phyloP scores from a whole-genome alignment of 805 yeast species.

The Sugiyamaella marilandica region DNA sequence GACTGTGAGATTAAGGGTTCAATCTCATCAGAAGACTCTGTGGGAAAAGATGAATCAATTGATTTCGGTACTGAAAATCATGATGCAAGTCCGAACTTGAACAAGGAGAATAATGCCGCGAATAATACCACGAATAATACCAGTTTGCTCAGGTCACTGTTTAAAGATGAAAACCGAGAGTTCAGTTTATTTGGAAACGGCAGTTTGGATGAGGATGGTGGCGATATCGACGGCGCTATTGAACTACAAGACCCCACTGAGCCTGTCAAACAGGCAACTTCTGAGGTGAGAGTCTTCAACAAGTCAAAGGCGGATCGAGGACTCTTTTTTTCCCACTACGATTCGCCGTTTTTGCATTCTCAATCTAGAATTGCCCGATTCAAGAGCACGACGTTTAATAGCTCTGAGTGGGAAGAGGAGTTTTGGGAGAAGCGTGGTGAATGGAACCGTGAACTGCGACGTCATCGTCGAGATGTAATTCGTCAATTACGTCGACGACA shows the following conservation, averaged over 20 bases:
- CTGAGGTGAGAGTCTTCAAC: not conserved
- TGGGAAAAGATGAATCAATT: no score
- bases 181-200: slow-evolving; percentile 22
- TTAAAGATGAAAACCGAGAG: slow-evolving; percentile 11
- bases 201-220: slow-evolving; percentile 13
- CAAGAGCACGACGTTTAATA: slow-evolving; percentile 24
- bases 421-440: slow-evolving; percentile 83
- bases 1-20: slow-evolving; percentile 8
- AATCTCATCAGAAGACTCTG: no score
- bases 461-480: slow-evolving; percentile 67
- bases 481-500: slow-evolving; percentile 49
- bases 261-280: not conserved
- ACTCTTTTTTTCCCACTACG: slow-evolving; percentile 74
- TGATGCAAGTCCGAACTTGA: no score
- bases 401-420: slow-evolving; percentile 60
- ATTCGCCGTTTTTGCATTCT: slow-evolving; percentile 81
- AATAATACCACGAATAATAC: not conserved
- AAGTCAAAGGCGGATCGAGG: slow-evolving; percentile 12
- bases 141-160: slow-evolving; percentile 17
- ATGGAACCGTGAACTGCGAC: slow-evolving; percentile 68
- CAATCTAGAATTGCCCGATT: slow-evolving; percentile 65
- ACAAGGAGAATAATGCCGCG: no score
- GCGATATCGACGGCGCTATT: slow-evolving; percentile 7
- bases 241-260: not conserved
- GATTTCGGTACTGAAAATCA: no score